These are phyloP conservation scores for Blastobotrys apis DNA, from an alignment of 1,139 yeast species.

Conservation along the genomic window DNA sequence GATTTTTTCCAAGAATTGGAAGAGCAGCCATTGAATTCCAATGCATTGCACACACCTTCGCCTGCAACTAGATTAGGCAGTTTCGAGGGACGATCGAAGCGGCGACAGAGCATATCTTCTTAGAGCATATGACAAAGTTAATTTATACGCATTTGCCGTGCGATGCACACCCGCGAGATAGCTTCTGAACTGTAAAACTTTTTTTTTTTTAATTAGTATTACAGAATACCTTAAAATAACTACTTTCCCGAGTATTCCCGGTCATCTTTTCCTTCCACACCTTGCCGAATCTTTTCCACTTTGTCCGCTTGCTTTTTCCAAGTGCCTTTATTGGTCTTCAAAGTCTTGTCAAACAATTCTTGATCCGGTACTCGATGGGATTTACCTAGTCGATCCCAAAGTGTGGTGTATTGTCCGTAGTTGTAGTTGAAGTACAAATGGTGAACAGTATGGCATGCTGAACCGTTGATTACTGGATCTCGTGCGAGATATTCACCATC, in stretches of 20 bases:
- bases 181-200: not conserved
- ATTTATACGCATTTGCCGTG: no score
- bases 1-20: no score
- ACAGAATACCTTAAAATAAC: no score
- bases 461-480: constrained; percentile 92
- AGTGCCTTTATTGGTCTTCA: constrained; percentile 52
- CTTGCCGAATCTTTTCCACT: constrained; percentile 75
- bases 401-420: constrained; percentile 95
- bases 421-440: constrained; percentile 95
- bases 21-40: no score
- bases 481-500: constrained; percentile 94
- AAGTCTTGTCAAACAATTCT: constrained; percentile 66
- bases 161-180: no score
- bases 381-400: constrained; percentile 95
- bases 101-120: no score
- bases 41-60: no score
- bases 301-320: constrained; percentile 71
- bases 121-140: no score
- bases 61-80: no score
- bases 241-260: no score
- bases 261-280: constrained; percentile 75
- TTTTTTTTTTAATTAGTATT: not conserved
- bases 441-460: constrained; percentile 97
- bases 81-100: no score
- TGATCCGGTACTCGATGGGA: constrained; percentile 90